Evolutionary conservation across 495 filamentous ascomycete species (phyloP).

Genomic region (Staphylotrichum longicolle): DNA sequence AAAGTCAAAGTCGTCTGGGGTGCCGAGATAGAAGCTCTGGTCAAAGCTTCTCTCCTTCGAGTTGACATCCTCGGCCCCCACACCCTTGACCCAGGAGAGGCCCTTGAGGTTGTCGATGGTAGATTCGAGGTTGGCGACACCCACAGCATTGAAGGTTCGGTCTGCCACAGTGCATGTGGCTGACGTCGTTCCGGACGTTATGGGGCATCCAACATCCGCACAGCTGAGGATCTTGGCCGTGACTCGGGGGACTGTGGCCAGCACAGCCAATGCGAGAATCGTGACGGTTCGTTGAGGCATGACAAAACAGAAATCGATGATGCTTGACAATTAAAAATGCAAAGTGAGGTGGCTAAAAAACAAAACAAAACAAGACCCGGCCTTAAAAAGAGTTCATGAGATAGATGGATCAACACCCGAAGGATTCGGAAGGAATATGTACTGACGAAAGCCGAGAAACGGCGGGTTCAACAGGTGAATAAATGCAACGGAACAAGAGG

Average conservation of each 20-base stretch:
- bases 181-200: not conserved
- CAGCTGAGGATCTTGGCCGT: constrained; percentile 12
- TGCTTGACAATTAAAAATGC: too few species aligned
- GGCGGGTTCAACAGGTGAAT: too few species aligned
- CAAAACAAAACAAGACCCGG: too few species aligned
- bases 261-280: not conserved
- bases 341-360: too few species aligned
- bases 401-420: too few species aligned
- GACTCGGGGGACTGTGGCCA: not conserved
- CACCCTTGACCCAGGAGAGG: constrained; percentile 11
- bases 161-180: constrained; percentile 9
- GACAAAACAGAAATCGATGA: too few species aligned
- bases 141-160: not conserved
- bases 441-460: too few species aligned
- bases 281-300: too few species aligned
- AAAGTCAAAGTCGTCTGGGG: not conserved
- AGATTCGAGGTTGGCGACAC: not conserved
- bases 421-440: too few species aligned
- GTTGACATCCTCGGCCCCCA: not conserved
- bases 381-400: too few species aligned
- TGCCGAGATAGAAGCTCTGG: constrained; percentile 16
- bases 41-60: not conserved
- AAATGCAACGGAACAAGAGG: too few species aligned
- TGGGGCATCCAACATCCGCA: constrained; percentile 15
- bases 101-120: not conserved